Evolutionary conservation across 1,284 basidiomycete genomes (phyloP), one percentile per base, ranked within the genome.

Genomic region (Sporisorium scitamineum): DNA sequence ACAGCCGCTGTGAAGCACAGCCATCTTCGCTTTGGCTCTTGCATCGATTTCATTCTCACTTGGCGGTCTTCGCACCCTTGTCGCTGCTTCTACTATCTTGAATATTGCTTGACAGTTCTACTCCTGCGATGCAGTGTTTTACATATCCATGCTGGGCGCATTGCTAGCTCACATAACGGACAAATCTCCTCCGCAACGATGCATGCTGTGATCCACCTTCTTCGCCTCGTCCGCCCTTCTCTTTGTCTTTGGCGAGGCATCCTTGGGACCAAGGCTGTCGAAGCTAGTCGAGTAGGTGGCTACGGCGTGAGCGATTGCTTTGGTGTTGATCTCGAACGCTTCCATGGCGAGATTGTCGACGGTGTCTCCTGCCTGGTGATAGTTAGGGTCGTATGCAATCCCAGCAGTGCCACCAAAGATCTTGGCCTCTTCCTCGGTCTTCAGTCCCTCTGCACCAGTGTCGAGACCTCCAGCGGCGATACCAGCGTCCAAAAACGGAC

Each of bases 231-330:
- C 18, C 20, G 42, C 24, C 16, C 48, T 26, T 24, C 50, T 31
- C 61, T 60, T 47, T 10, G 47, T 50, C 16, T 53, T 64, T 31
- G 20, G 16, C 2, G 45, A 34, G 11, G 26, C 39, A 16, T 20
- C 29, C 22, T 39, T 58, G 29, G 70, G 63, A 5, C 63, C 63
- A 5, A 73, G 54, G 29, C 56, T 60, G 14, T 73, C 64, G 32
- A 73, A 55, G 31, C 48, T 55, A 11, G 56, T 61, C 7, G 64
- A 26, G 39, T 73, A 73, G 37, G 65, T 68, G n/a, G 70, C 64
- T 14, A 73, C 57, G n/a, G 70, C 65, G 31, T 73, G 70, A 3
- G 70, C 57, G 41, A 73, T 73, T 20, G 70, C 70, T 50, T 73
- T 73, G 29, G 70, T 41, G 47, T 73, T 73, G 54, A 67, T 29